A percentile compares a stretch with the other conserved stretches of the same genome.
Conservation (phyloP, 2,329 filamentous ascomycete genomes). For the Chrysosporium queenslandicum region DNA sequence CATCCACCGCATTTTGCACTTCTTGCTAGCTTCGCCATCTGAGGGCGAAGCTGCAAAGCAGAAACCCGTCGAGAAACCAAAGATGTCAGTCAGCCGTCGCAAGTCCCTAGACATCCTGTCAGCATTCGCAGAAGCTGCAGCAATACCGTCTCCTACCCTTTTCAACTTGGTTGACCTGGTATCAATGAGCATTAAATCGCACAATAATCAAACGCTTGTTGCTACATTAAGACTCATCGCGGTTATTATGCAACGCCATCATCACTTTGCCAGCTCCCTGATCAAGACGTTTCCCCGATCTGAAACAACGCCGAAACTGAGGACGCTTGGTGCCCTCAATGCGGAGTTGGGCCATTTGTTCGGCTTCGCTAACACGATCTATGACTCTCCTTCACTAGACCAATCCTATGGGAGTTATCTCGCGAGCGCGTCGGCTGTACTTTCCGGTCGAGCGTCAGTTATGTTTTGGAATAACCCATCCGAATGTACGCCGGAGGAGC, state of each 20-base stretch:
- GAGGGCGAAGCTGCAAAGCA: slow-evolving; percentile 28
- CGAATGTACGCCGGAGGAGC: slow-evolving; percentile 40
- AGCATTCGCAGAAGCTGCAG: slow-evolving; percentile 64
- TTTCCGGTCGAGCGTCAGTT: slow-evolving; percentile 35
- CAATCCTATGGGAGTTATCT: slow-evolving; percentile 38
- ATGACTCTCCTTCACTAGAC: slow-evolving; percentile 31
- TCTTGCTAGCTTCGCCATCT: slow-evolving; percentile 68
- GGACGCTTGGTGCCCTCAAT: slow-evolving; percentile 34
- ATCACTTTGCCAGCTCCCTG: slow-evolving; percentile 64
- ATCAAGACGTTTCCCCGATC: slow-evolving; percentile 44
- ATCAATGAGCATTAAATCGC: slow-evolving; percentile 70
- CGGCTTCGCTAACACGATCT: slow-evolving; percentile 29
- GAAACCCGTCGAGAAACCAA: slow-evolving; percentile 49
- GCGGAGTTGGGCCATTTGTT: slow-evolving; percentile 33
- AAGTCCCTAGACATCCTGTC: slow-evolving; percentile 83
- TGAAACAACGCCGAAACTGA: slow-evolving; percentile 19
- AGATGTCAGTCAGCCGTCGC: slow-evolving; percentile 54
- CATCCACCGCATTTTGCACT: slow-evolving; percentile 86
- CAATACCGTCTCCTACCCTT: slow-evolving; percentile 68
- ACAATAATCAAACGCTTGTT: slow-evolving; percentile 77
- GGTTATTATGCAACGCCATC: slow-evolving; percentile 75
- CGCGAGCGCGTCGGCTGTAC: slow-evolving; percentile 45
- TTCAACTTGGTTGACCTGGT: slow-evolving; percentile 92
- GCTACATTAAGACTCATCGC: slow-evolving; percentile 82
- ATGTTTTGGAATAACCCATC: slow-evolving; percentile 41